phyloP scores from a whole-genome alignment of 805 yeast genomes.

The Kodamaea restingae region DNA sequence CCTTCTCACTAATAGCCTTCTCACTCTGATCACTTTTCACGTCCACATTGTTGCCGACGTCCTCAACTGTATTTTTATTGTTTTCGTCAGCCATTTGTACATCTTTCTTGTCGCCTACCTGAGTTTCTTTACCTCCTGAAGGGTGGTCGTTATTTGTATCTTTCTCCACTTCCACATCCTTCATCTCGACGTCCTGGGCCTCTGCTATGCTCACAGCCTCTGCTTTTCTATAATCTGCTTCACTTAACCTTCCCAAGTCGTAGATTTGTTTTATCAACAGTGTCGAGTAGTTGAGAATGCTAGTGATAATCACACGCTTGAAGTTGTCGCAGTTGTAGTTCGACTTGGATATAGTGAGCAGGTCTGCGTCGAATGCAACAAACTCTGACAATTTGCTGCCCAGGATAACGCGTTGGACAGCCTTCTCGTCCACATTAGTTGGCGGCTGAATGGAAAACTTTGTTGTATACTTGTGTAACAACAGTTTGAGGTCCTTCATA shows the following conservation, averaged over 20 bases:
- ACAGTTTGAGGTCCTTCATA: constrained; percentile 6
- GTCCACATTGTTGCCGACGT: too few relatives aligned
- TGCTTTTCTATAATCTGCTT: neutral
- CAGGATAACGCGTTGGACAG: constrained; percentile 11
- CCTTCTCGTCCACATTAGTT: constrained; percentile 8
- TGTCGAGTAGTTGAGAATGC: constrained; percentile 17
- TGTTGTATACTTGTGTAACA: constrained; percentile 6
- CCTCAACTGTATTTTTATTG: too few relatives aligned
- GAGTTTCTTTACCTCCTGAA: neutral
- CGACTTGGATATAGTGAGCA: constrained; percentile 18
- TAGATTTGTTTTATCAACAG: constrained; percentile 20
- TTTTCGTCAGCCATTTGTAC: too few relatives aligned
- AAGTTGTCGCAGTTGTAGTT: constrained; percentile 16
- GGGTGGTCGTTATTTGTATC: neutral
- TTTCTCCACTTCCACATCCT: neutral
- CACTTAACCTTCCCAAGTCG: constrained; percentile 12
- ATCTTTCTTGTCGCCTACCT: too few relatives aligned
- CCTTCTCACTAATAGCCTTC: too few relatives aligned
- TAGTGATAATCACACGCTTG: constrained; percentile 20
- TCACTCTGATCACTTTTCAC: too few relatives aligned
- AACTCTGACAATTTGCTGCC: constrained; percentile 18
- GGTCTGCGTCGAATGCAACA: constrained; percentile 17
- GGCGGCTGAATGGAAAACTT: constrained; percentile 6
- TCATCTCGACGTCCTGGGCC: neutral
- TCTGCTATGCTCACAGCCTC: too few relatives aligned